phyloP scores from a whole-genome alignment of 495 filamentous ascomycete species.

The Hypoxylon fragiforme region DNA sequence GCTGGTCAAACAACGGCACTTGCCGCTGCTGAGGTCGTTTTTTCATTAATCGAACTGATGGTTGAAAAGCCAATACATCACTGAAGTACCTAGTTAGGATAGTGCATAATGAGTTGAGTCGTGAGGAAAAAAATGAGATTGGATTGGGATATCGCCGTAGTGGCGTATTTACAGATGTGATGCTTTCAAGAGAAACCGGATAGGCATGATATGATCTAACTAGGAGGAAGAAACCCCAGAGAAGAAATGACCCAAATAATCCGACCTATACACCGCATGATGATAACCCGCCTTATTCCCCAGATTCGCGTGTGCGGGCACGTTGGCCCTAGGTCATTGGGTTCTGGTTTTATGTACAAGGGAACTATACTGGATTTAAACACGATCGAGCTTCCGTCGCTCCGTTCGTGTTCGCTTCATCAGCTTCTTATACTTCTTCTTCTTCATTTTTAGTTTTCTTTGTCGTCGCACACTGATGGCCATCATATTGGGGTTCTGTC shows the following conservation, averaged over 20 bases:
- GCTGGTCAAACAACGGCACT: slow-evolving; percentile 69
- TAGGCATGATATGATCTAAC: slow-evolving; percentile 24
- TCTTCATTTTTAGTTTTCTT: slow-evolving; percentile 97
- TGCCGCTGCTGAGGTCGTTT: slow-evolving; percentile 58
- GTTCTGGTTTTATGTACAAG: slow-evolving; percentile 28
- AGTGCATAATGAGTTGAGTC: background rate
- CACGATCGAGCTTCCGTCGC: slow-evolving; percentile 80
- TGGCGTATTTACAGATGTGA: slow-evolving; percentile 18
- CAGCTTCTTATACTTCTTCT: slow-evolving; percentile 99
- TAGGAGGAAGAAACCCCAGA: slow-evolving; percentile 15
- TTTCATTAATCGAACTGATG: slow-evolving; percentile 43
- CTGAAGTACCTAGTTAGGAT: slow-evolving; percentile 10
- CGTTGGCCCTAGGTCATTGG: slow-evolving; percentile 1
- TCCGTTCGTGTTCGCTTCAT: slow-evolving; percentile 87
- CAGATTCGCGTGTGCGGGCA: slow-evolving; percentile 1
- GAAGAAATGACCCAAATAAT: slow-evolving; percentile 18
- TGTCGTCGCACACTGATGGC: slow-evolving; percentile 86
- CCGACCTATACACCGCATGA: slow-evolving; percentile 28
- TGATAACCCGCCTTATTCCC: slow-evolving; percentile 16
- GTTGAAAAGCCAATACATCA: slow-evolving; percentile 38
- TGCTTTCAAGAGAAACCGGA: slow-evolving; percentile 8
- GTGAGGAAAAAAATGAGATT: slow-evolving; percentile 14
- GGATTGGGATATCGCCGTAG: slow-evolving; percentile 16
- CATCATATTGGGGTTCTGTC: slow-evolving; percentile 51
- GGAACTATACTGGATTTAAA: slow-evolving; percentile 42